phyloP scores from a whole-genome alignment of 129 eudicot species.

The carrot (Daucus carota) region DNA sequence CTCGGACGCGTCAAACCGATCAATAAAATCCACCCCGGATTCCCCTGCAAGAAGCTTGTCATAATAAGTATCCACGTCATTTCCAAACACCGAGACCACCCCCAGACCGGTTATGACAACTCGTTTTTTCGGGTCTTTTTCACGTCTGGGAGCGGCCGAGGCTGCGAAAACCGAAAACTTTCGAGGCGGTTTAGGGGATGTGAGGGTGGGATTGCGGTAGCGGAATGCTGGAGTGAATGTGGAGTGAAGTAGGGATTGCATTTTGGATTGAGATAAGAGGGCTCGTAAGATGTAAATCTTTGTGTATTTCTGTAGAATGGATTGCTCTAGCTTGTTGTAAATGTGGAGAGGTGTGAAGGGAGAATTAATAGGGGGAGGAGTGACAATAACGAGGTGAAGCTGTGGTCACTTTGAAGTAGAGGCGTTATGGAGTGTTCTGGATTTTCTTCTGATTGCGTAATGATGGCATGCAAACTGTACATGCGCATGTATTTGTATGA shows the following conservation, averaged over 20 bases:
- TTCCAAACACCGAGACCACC: slow-evolving; percentile 86
- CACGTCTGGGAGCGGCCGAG: slow-evolving; percentile 62
- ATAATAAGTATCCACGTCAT: slow-evolving; percentile 80
- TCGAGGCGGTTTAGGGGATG: slow-evolving; percentile 22
- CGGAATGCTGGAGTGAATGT: background rate
- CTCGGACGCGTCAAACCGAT: slow-evolving; percentile 81
- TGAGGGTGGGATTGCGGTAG: background rate
- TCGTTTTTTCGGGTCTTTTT: slow-evolving; percentile 85
- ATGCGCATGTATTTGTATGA: no score
- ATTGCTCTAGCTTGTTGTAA: background rate
- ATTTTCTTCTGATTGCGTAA: background rate
- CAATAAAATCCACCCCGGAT: slow-evolving; percentile 71
- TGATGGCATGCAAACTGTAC: no score
- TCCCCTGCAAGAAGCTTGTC: slow-evolving; percentile 77
- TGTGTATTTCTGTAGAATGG: background rate
- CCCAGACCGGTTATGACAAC: slow-evolving; percentile 96
- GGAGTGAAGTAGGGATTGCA: slow-evolving; percentile 1
- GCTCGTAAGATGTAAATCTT: background rate
- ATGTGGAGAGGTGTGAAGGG: background rate
- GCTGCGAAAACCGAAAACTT: slow-evolving; percentile 28
- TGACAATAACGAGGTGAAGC: slow-evolving; percentile 1
- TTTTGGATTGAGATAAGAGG: slow-evolving; percentile 1
- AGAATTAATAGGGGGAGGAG: background rate
- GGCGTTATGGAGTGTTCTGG: background rate
- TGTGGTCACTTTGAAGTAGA: background rate